A percentile compares a stretch with the other conserved stretches of the same genome.
Evolutionary conservation across 164 flowering plant genomes (phyloP).

Genomic region (Houttuynia cordata): DNA sequence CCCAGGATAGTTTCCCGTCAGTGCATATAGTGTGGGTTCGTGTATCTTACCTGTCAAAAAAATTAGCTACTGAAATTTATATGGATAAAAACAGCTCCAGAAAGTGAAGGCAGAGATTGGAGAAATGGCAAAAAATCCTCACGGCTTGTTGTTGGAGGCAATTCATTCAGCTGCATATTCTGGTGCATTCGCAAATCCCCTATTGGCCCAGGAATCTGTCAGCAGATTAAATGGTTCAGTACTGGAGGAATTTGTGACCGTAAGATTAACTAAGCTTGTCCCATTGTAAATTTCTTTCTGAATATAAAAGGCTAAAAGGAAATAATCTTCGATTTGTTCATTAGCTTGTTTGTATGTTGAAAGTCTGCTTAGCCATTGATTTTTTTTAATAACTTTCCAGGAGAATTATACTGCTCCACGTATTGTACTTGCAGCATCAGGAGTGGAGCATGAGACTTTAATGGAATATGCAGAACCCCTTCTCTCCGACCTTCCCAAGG

Average conservation of each 20-base stretch:
- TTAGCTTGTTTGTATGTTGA: not conserved
- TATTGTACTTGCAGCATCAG: conserved; percentile 87
- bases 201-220: conserved; percentile 70
- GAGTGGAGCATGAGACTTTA: conserved; percentile 83
- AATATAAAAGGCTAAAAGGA: too few relatives aligned
- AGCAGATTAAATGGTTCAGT: conserved; percentile 36
- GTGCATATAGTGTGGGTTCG: too few relatives aligned
- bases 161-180: conserved; percentile 77
- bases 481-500: conserved; percentile 69
- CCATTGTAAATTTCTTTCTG: not conserved
- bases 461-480: conserved; percentile 70
- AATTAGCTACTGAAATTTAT: not conserved
- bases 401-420: conserved; percentile 80
- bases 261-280: conserved; percentile 14
- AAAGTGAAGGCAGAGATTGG: conserved; percentile 61
- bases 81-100: conserved; percentile 32
- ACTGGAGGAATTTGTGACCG: conserved; percentile 77
- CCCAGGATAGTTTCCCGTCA: conserved; percentile 5
- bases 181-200: conserved; percentile 74
- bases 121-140: conserved; percentile 67
- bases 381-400: conserved; percentile 22
- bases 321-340: too few relatives aligned
- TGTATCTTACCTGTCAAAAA: too few relatives aligned
- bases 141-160: conserved; percentile 76
- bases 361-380: not conserved